Evolutionary conservation across 352 stramenopile genomes (phyloP), one percentile per base, ranked within the genome.

Genomic region (Albugo candida): DNA sequence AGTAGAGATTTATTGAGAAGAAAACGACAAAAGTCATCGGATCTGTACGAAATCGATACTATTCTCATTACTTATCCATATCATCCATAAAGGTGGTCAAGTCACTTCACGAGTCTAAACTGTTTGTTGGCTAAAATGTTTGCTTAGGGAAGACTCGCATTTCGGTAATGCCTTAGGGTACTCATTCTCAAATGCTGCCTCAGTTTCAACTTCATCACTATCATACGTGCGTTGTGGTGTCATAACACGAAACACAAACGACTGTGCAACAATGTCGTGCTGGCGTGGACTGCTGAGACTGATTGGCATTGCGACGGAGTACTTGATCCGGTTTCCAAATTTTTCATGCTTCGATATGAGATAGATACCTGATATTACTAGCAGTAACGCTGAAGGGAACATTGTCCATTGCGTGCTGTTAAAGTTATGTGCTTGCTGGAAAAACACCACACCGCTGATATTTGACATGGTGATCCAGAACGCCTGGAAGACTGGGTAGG

Each of bases 381-480:
- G 56, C 12, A 63, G 36, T 41, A 92, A 75, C 11, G 78, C 78
- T 34, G 52, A 56, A 5, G 75, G 75, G 60, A 88, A 92, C 54
- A 87, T 79, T 52, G 81, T 69, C 71, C 75, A 87, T 63, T 92
- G 78, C 4, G 74, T 68, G 45, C 55, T 63, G 24, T 70, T 87
- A 43, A 92, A 92, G 48, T 65, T 69, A 54, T 85, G 73, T 41
- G 72, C 69, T 48, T 92, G 75, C 59, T 92, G 75, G 60, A 87
- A 92, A 45, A 85, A 92, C 11, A 92, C 75, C 45, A 88, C 76
- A 38, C 78, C 75, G 27, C 71, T 82, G 51, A 92, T 83, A 67
- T 87, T 87, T 48, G 71, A 85, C 69, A 85, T 83, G 16, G 59
- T 79, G 56, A 92, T 92, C 76, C 75, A 92, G 50, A 88, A 92